Evolutionary conservation across 805 yeast species (phyloP), one percentile per base, ranked within the genome.

Genomic region (Ogataea methanolica): DNA sequence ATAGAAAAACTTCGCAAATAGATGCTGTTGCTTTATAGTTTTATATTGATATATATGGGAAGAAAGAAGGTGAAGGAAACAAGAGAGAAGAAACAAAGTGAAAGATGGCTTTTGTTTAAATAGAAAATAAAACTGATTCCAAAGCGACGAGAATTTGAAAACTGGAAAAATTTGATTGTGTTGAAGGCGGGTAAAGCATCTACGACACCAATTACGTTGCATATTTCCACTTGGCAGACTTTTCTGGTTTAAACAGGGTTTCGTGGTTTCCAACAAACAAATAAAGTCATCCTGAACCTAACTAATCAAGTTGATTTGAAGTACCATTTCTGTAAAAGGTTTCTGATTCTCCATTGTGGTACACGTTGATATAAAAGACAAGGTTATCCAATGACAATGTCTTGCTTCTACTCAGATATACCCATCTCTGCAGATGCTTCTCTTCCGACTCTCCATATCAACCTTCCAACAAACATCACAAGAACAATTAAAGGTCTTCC

Each of bases 341-440:
- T 26, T 26, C 9, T 9, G 11, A 26, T 19, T 19, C 21, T 4
- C 21, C 15, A 16, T 35, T 35, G 39, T 4, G 6, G 19, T 16
- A 17, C 7, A 6, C 33, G 1, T 14, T 22, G 2, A 2, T 37
- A 15, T 7, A 29, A 6, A 31, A n/a, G 11, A 7, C 39, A 37
- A 21, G 21, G 23, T 17, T 5, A 33, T 23, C 5, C 15, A 6
- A 23, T 39, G 14, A 23, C 19, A 12, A 23, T 23, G 17, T 11
- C 41, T 14, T 31, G 14, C 12, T 6, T 39, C 6, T 26, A 39
- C 41, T 42, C 55, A 7, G 50, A 44, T 37, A 46, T 51, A 31
- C 50, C 54, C 16, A 44, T 51, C 33, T 43, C 42, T 22, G 48
- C 43, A 15, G 55, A 52, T 38, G 40, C 51, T n/a, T 33, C 38